These are phyloP conservation scores for Ophiostoma sp. DNA, from an alignment of 2,329 filamentous ascomycete species.

Conservation along the genomic window DNA sequence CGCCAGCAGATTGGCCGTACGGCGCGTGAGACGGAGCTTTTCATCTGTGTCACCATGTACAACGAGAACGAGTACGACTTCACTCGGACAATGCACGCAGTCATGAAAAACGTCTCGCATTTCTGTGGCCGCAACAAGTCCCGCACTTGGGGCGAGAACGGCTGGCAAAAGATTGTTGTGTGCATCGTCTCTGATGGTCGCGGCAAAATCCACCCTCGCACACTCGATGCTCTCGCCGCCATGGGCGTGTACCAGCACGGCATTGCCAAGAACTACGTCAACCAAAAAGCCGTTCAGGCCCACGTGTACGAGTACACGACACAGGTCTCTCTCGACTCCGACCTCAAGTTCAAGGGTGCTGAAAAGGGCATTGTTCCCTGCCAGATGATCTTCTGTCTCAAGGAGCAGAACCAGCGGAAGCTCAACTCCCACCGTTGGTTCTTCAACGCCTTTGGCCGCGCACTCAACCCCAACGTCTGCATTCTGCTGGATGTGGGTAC, in stretches of 20 bases:
- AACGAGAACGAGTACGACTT: conserved; percentile 98
- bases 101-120: conserved; percentile 97
- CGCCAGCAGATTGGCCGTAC: conserved; percentile 90
- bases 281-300: conserved; percentile 88
- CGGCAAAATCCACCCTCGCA: conserved; percentile 82
- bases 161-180: conserved; percentile 99
- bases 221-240: conserved; percentile 86
- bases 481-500: conserved; percentile 96
- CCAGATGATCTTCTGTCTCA: conserved; percentile 97
- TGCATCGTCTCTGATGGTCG: conserved; percentile 94
- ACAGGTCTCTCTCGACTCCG: conserved; percentile 89
- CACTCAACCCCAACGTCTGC: conserved; percentile 91
- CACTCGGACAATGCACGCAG: conserved; percentile 94
- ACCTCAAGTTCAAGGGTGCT: conserved; percentile 97
- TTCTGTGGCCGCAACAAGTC: conserved; percentile 91
- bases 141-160: conserved; percentile 91
- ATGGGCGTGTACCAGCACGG: conserved; percentile 98
- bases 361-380: conserved; percentile 98
- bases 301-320: conserved; percentile 99
- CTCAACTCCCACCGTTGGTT: conserved; percentile 99
- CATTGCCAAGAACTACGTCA: conserved; percentile 97
- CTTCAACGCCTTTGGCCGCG: conserved; percentile 94
- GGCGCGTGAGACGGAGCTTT: conserved; percentile 85
- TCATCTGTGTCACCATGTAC: conserved; percentile 98
- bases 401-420: conserved; percentile 97